Evolutionary conservation across 257 asterid species (phyloP).

Genomic region (Lantana camara): DNA sequence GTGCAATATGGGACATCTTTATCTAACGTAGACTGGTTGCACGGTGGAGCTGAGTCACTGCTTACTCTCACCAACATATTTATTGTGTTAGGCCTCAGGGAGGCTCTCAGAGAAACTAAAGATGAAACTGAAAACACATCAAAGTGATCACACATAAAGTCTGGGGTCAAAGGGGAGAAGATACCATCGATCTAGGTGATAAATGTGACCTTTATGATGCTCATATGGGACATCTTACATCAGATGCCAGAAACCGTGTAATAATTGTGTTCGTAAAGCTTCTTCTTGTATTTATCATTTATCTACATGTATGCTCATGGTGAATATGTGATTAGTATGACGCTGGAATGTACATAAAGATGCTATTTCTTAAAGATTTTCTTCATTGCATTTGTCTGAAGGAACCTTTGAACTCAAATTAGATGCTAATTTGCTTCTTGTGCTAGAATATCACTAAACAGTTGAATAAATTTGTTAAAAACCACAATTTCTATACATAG

Average conservation of each 20-base stretch:
- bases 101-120: conserved; percentile 57
- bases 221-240: not conserved
- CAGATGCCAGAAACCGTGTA: conserved; percentile 17
- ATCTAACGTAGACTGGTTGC: conserved; percentile 96
- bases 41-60: conserved; percentile 96
- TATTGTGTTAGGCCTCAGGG: conserved; percentile 85
- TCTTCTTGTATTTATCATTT: not conserved
- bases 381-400: not conserved
- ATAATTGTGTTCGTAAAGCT: conserved; percentile 8
- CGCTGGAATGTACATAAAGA: not conserved
- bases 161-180: conserved; percentile 48
- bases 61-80: conserved; percentile 89
- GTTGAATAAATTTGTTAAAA: conserved; percentile 6
- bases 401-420: conserved; percentile 8
- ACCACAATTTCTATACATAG: conserved; percentile 22
- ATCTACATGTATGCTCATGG: not conserved
- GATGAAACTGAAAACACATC: conserved; percentile 41
- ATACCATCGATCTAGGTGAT: conserved; percentile 47
- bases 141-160: conserved; percentile 11
- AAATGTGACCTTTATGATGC: conserved; percentile 19
- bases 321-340: conserved; percentile 10
- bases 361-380: not conserved
- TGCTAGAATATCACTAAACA: conserved; percentile 1
- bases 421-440: conserved; percentile 17
- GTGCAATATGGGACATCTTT: conserved; percentile 90